Evolutionary conservation across 2,329 filamentous ascomycete species (phyloP).

Genomic region (Venturia effusa): DNA sequence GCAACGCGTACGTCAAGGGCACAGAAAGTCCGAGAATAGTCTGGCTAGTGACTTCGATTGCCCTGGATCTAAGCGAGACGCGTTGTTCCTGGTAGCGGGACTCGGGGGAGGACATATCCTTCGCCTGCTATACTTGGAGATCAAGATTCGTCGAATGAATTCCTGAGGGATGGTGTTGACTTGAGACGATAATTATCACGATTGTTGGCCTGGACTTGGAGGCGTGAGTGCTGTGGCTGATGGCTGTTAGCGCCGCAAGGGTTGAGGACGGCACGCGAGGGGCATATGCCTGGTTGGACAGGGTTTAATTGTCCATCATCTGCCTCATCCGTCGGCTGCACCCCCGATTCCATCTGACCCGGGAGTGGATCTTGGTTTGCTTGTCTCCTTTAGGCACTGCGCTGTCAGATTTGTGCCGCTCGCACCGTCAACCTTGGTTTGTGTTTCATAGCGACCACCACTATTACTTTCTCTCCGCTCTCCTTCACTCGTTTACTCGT

Average conservation of each 20-base stretch:
- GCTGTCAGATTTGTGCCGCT: no score
- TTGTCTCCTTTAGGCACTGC: not conserved
- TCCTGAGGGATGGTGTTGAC: not conserved
- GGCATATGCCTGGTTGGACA: not conserved
- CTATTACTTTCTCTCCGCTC: not conserved
- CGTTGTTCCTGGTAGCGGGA: not conserved
- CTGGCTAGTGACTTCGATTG: not conserved
- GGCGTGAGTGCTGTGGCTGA: not conserved
- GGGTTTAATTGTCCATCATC: not conserved
- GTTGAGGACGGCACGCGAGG: not conserved
- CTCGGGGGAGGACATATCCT: not conserved
- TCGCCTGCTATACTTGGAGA: no score
- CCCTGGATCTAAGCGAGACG: not conserved
- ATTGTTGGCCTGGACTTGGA: not conserved
- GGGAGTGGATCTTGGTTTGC: not conserved
- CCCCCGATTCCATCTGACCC: not conserved
- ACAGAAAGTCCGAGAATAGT: not conserved
- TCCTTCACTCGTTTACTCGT: not conserved
- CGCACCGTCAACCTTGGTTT: not conserved
- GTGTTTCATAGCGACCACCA: not conserved
- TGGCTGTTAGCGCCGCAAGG: not conserved
- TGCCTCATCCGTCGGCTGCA: not conserved
- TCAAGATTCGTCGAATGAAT: no score
- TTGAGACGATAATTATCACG: not conserved
- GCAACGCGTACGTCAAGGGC: not conserved